Evolutionary conservation across 768 basidiomycete species (phyloP).

Genomic region (Rhizopogon rudus): DNA sequence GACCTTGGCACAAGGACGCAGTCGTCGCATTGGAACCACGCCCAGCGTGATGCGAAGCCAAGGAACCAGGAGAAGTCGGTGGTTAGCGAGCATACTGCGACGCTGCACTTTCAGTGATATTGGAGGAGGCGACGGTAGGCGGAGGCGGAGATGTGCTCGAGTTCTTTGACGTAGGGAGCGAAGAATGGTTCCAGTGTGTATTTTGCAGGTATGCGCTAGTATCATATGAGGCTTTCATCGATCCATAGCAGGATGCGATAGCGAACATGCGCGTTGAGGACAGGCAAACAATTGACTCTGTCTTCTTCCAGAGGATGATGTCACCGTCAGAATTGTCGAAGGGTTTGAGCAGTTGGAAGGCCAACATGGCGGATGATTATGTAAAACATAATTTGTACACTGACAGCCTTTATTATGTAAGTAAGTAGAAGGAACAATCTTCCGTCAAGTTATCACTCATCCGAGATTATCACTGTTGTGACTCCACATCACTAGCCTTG

Average conservation of each 20-base stretch:
- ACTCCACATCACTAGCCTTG: too few species aligned
- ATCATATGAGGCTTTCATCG: slow-evolving; percentile 12
- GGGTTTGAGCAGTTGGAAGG: too few species aligned
- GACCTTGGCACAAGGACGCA: too few species aligned
- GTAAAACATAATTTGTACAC: too few species aligned
- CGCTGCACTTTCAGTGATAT: slow-evolving; percentile 30
- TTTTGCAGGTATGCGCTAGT: slow-evolving; percentile 26
- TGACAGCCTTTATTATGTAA: too few species aligned
- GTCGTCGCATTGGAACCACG: too few species aligned
- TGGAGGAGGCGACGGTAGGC: slow-evolving; percentile 31
- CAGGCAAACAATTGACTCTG: slow-evolving; percentile 23
- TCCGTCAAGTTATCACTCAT: too few species aligned
- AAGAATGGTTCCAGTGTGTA: slow-evolving; percentile 30
- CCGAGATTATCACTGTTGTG: too few species aligned
- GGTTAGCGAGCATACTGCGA: slow-evolving; percentile 25
- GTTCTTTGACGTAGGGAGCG: slow-evolving; percentile 29
- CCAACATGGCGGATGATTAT: too few species aligned
- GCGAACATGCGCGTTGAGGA: slow-evolving; percentile 30
- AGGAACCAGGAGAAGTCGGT: slow-evolving; percentile 33
- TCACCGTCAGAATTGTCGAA: too few species aligned
- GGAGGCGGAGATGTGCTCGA: slow-evolving; percentile 32
- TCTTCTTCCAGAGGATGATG: slow-evolving; percentile 15
- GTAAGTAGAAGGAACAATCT: too few species aligned
- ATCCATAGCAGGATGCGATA: slow-evolving; percentile 32
- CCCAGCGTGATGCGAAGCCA: slow-evolving; percentile 11